Evolutionary conservation across 108 stramenopile genomes (phyloP), one percentile per base, ranked within the genome.

Genomic region (Pseudonitzschia delicatissima): DNA sequence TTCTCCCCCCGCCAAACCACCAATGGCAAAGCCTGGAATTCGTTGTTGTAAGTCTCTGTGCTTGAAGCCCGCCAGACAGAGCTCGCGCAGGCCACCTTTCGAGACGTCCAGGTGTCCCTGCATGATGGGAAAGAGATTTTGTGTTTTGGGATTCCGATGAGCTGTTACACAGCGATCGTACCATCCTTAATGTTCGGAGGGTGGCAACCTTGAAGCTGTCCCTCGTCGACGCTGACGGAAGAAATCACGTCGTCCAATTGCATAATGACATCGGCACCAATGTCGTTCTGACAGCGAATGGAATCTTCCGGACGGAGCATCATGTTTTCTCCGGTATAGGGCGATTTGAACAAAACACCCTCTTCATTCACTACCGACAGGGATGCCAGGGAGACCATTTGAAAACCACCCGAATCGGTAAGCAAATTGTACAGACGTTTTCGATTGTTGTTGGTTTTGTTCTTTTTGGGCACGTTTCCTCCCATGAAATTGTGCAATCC

Each of bases 201-300:
- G 90, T 95, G 5, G 97, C 98, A 48, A 96, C 82, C 42, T 52
- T 53, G 62, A 99, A 96, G 28, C 98, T n/a, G 83, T 17, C 65
- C 77, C 1, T 71, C 67, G 64, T 96, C 87, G 20, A 52, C 76
- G 7, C 68, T 70, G 4, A 96, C 87, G 42, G 84, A 84, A 37
- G 77, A 74, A 4, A 98, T 92, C 17, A 99, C 98, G 76, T 99
- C 98, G 68, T 99, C 98, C 27, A 99, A 79, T 53, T 93, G 92
- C 98, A 99, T 99, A 60, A 99, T 96, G 51, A 99, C 88, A 72
- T 99, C 96, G 26, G 90, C 79, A n/a, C 98, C 96, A 66, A 99
- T 97, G 60, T 86, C 73, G 72, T 92, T 95, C 77, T 98, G 98
- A 67, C 89, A 87, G 50, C 76, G 68, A 51, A 98, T 96, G 52